These are phyloP conservation scores for Spongospora subterranea DNA, from an alignment of 208 protist species.

Conservation along the genomic window DNA sequence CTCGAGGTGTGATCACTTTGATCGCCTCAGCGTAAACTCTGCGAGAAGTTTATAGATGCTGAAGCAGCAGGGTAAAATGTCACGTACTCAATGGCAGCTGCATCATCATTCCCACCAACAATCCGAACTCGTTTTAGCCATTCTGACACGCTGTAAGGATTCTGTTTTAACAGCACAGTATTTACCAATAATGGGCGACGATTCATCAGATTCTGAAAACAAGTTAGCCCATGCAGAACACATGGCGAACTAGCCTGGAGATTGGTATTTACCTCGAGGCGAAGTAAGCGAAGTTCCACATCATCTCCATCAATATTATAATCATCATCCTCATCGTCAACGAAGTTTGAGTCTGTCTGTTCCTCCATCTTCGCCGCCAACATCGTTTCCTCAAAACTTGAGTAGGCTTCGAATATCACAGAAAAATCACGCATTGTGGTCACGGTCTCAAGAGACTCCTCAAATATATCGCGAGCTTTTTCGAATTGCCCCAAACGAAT, in stretches of 20 bases:
- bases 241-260: neutral
- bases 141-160: constrained; percentile 86
- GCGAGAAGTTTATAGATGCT: neutral
- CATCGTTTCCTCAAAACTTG: constrained; percentile 76
- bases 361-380: constrained; percentile 68
- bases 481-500: constrained; percentile 77
- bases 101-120: constrained; percentile 67
- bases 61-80: neutral
- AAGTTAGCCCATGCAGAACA: neutral
- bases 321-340: constrained; percentile 66
- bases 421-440: constrained; percentile 83
- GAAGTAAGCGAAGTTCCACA: constrained; percentile 52
- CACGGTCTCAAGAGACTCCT: constrained; percentile 79
- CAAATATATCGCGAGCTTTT: constrained; percentile 86
- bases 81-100: constrained; percentile 64
- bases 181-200: constrained; percentile 81
- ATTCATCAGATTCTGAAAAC: constrained; percentile 70
- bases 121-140: constrained; percentile 84
- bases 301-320: constrained; percentile 58
- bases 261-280: constrained; percentile 47
- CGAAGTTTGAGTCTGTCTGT: constrained; percentile 16
- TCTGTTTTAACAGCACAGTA: constrained; percentile 81
- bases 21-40: constrained; percentile 78
- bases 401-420: constrained; percentile 86
- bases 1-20: constrained; percentile 76